Percentiles rank a stretch among this genome's conserved stretches.
Conservation (phyloP, 108 stramenopile species). For the Schizochytrium sp. region DNA sequence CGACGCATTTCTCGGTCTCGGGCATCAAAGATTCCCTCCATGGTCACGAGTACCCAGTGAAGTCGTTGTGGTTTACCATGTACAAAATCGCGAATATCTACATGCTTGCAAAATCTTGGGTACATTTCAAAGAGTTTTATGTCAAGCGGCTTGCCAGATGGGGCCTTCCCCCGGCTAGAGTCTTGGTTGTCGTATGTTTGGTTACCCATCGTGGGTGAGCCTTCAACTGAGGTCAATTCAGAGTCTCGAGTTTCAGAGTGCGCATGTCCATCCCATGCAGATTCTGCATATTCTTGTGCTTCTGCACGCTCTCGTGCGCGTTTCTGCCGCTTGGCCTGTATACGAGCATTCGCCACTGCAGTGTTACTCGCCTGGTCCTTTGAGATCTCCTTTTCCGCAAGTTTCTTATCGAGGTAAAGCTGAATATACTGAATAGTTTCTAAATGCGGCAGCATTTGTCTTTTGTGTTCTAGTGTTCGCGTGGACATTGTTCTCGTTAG, state of each 20-base stretch:
- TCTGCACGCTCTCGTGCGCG: background rate
- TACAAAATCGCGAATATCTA: constrained; percentile 26
- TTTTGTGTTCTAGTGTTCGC: constrained; percentile 3
- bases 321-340: background rate
- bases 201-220: background rate
- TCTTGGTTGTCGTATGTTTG: background rate
- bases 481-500: background rate
- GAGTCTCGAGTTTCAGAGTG: no score
- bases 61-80: background rate
- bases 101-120: background rate
- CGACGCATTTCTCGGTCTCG: background rate
- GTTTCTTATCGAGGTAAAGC: constrained; percentile 31
- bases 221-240: background rate
- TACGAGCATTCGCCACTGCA: background rate
- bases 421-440: constrained; percentile 52
- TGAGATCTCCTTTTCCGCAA: background rate
- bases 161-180: background rate
- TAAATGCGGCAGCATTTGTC: constrained; percentile 25
- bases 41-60: constrained; percentile 49
- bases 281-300: no score
- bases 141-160: background rate
- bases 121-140: constrained; percentile 3
- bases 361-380: background rate
- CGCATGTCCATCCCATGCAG: no score
- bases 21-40: constrained; percentile 7